Percentiles rank a stretch among this genome's conserved stretches.
Evolutionary conservation across 257 asterid genomes (phyloP).

Genomic region (Plantago elongata): DNA sequence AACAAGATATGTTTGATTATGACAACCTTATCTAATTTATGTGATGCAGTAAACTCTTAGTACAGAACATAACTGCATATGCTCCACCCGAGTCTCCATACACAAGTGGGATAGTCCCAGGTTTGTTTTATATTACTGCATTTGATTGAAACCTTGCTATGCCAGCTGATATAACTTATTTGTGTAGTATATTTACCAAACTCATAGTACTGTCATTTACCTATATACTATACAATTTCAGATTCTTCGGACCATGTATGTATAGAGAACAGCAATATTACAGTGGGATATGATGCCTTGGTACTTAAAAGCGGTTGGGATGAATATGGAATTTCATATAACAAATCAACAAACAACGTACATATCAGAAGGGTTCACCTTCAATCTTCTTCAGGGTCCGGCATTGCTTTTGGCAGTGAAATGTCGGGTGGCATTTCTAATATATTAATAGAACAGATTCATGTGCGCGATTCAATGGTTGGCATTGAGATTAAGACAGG

Average conservation of each 20-base stretch:
- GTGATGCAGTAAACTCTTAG: slow-evolving; percentile 71
- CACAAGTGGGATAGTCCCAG: slow-evolving; percentile 91
- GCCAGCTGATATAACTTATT: background rate
- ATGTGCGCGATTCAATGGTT: slow-evolving; percentile 40
- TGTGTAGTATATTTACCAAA: background rate
- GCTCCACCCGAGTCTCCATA: slow-evolving; percentile 79
- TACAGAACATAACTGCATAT: slow-evolving; percentile 76
- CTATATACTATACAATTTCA: slow-evolving; percentile 27
- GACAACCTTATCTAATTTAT: background rate
- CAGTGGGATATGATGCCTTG: slow-evolving; percentile 70
- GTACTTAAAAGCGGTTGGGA: slow-evolving; percentile 98
- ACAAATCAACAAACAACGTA: slow-evolving; percentile 52
- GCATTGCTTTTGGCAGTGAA: slow-evolving; percentile 81
- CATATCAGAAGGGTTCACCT: slow-evolving; percentile 50
- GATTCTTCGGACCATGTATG: slow-evolving; percentile 86
- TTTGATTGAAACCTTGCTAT: background rate
- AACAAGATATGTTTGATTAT: background rate
- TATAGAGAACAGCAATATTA: slow-evolving; percentile 85
- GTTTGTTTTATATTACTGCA: slow-evolving; percentile 28
- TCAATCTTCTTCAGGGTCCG: slow-evolving; percentile 63
- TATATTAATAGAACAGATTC: slow-evolving; percentile 49
- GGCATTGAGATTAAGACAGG: slow-evolving; percentile 73
- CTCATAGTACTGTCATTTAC: background rate
- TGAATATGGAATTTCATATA: slow-evolving; percentile 79
- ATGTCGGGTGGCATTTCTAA: slow-evolving; percentile 95